phyloP scores from a whole-genome alignment of 192 early-diverging fungal genomes.

The Linnemannia exigua region DNA sequence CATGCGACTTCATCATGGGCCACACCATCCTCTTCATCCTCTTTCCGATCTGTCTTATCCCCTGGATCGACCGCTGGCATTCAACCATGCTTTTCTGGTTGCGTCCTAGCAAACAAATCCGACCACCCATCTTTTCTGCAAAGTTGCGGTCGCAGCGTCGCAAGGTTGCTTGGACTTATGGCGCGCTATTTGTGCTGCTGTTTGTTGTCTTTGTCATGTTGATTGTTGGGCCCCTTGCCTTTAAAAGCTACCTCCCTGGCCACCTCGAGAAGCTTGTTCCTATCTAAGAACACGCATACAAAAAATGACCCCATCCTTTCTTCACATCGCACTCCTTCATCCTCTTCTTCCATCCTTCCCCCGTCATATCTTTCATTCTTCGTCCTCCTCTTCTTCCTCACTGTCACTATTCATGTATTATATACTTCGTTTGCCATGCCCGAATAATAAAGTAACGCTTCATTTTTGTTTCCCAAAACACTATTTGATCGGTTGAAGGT shows the following conservation, averaged over 20 bases:
- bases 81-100: constrained; percentile 89
- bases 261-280: constrained; percentile 26
- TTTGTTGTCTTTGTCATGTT: constrained; percentile 75
- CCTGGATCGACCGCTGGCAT: constrained; percentile 80
- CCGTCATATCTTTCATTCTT: too few species aligned
- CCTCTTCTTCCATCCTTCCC: neutral
- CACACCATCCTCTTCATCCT: constrained; percentile 85
- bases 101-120: constrained; percentile 84
- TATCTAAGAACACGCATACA: constrained; percentile 14
- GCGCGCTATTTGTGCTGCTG: constrained; percentile 74
- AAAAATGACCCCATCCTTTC: neutral
- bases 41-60: constrained; percentile 78
- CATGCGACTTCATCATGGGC: constrained; percentile 83
- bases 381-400: neutral
- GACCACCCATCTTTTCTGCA: constrained; percentile 79
- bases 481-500: too few species aligned
- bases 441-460: too few species aligned
- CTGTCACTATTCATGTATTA: neutral
- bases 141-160: constrained; percentile 73
- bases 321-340: neutral
- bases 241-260: constrained; percentile 29
- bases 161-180: constrained; percentile 76
- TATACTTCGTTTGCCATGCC: neutral
- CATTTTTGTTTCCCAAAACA: too few species aligned
- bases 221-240: constrained; percentile 72